These are phyloP conservation scores for Umbelopsis sp. DNA, from an alignment of 371 early-diverging fungal genomes.

Conservation along the genomic window DNA sequence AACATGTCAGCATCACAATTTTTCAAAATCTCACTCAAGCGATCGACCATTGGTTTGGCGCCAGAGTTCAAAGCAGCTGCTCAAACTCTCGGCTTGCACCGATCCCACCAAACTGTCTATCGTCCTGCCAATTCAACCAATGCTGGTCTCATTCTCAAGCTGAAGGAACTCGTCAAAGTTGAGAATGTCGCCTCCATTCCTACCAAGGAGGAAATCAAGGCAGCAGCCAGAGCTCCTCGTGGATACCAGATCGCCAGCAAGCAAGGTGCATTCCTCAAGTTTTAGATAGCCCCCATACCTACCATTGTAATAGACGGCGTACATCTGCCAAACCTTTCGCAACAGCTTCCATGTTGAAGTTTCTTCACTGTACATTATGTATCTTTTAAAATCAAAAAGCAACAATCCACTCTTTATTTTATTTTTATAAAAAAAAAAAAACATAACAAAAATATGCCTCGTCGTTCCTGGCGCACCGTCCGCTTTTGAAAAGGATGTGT, in stretches of 20 bases:
- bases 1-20: slow-evolving; percentile 37
- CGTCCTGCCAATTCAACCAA: slow-evolving; percentile 62
- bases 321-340: neutral
- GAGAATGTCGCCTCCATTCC: slow-evolving; percentile 67
- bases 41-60: slow-evolving; percentile 64
- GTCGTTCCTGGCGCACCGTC: too few relatives aligned
- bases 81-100: slow-evolving; percentile 59
- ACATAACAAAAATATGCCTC: too few relatives aligned
- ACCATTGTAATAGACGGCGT: neutral
- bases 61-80: slow-evolving; percentile 56
- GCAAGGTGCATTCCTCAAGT: slow-evolving; percentile 9
- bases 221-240: slow-evolving; percentile 46
- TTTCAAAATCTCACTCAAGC: slow-evolving; percentile 62
- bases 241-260: slow-evolving; percentile 63
- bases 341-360: neutral
- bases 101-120: slow-evolving; percentile 62
- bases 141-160: slow-evolving; percentile 78
- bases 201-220: slow-evolving; percentile 36
- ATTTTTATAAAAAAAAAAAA: neutral
- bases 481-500: too few relatives aligned
- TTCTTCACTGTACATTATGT: slow-evolving; percentile 16
- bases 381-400: neutral
- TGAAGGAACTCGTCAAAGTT: slow-evolving; percentile 80
- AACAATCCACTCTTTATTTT: neutral
- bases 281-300: neutral